Conservation (phyloP, 2,329 filamentous ascomycete species). For the Ciborinia camelliae region DNA sequence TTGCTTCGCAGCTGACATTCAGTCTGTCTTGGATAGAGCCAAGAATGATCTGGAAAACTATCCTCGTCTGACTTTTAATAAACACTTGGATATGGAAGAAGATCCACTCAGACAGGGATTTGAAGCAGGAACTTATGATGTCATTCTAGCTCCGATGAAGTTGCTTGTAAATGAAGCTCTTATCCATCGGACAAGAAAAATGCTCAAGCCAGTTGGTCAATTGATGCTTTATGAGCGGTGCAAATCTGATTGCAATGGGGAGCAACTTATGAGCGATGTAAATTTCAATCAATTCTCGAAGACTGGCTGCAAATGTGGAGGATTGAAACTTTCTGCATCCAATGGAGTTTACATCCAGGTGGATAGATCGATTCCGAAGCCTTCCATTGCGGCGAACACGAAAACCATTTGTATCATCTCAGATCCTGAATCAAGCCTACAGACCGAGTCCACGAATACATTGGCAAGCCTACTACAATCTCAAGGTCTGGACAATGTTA, state of each 20-base stretch:
- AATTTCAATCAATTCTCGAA: not conserved
- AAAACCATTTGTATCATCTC: not conserved
- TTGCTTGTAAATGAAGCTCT: not conserved
- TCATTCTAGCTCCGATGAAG: not conserved
- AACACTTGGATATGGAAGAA: not conserved
- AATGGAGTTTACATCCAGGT: not conserved
- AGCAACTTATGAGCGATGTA: not conserved
- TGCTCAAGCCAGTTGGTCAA: not conserved
- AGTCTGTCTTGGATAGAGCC: not conserved
- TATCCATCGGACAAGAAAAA: not conserved
- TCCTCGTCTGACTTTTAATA: conserved; percentile 5
- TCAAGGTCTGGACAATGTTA: not conserved
- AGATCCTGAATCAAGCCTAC: not conserved
- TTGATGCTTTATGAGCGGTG: not conserved
- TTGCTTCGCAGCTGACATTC: not conserved
- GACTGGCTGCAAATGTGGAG: not conserved
- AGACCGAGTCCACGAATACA: not conserved
- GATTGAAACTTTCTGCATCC: not conserved
- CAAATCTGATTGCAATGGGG: not conserved
- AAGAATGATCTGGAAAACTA: not conserved
- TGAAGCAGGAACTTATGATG: not conserved
- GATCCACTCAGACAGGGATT: not conserved
- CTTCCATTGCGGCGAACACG: not conserved
- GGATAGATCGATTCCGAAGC: not conserved
- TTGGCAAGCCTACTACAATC: not conserved